Evolutionary conservation across 2,329 filamentous ascomycete genomes (phyloP).

Genomic region (Gnomoniopsis smithogilvyi): DNA sequence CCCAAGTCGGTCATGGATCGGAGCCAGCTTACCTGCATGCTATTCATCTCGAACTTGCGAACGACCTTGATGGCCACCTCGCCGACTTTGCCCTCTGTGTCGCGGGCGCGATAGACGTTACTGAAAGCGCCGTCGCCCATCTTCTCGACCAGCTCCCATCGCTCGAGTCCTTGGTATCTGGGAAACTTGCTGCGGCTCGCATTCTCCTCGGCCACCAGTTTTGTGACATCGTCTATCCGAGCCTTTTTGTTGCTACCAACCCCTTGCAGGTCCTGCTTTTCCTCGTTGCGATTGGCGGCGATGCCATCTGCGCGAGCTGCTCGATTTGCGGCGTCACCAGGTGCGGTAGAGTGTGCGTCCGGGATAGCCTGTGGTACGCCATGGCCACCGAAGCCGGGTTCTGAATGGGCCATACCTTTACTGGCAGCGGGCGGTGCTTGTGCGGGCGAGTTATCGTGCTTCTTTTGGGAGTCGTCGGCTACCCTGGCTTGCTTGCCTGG

Average conservation of each 20-base stretch:
- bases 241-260: conserved; percentile 35
- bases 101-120: conserved; percentile 90
- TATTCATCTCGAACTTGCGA: conserved; percentile 98
- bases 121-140: conserved; percentile 99
- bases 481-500: conserved; percentile 83
- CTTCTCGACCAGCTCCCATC: conserved; percentile 87
- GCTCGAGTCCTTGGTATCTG: conserved; percentile 76
- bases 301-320: conserved; percentile 65
- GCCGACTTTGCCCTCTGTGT: conserved; percentile 65
- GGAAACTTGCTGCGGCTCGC: conserved; percentile 83
- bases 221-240: conserved; percentile 65
- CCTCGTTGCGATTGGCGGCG: conserved; percentile 60
- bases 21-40: conserved; percentile 79
- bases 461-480: conserved; percentile 49
- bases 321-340: conserved; percentile 59
- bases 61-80: conserved; percentile 98
- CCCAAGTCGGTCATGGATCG: conserved; percentile 9
- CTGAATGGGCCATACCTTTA: conserved; percentile 51
- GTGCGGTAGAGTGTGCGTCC: conserved; percentile 61
- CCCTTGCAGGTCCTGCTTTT: conserved; percentile 53
- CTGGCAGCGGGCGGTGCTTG: conserved; percentile 52
- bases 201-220: conserved; percentile 88
- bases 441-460: conserved; percentile 48
- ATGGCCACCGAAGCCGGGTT: conserved; percentile 35
- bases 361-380: conserved; percentile 24